Evolutionary conservation across 148 eudicot species (phyloP).

Genomic region (Cornus controversa): DNA sequence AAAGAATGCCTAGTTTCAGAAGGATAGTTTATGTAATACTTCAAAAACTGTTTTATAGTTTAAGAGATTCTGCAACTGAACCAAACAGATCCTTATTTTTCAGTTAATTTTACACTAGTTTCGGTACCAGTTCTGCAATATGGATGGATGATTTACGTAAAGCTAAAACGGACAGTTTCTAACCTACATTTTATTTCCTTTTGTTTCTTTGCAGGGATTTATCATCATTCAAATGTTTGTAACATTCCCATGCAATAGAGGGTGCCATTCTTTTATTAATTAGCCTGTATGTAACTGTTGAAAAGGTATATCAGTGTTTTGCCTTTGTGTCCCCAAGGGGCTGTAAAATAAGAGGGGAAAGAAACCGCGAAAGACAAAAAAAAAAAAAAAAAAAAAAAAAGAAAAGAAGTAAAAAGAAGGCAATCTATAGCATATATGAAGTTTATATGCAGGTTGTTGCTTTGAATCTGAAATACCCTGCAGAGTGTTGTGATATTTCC

Average conservation of each 20-base stretch:
- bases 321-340: constrained; percentile 19
- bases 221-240: constrained; percentile 23
- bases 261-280: constrained; percentile 48
- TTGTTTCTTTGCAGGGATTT: constrained; percentile 25
- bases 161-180: background rate
- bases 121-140: background rate
- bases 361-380: constrained; percentile 3
- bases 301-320: constrained; percentile 17
- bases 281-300: constrained; percentile 34
- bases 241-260: constrained; percentile 19
- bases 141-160: background rate
- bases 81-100: background rate
- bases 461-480: constrained; percentile 2
- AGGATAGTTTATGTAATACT: no score
- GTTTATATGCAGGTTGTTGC: background rate
- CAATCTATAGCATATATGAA: background rate
- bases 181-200: background rate
- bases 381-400: background rate
- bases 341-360: constrained; percentile 34
- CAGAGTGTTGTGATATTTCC: background rate
- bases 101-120: background rate
- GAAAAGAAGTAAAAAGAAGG: background rate
- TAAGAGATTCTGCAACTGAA: no score
- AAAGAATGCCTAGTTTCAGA: no score
- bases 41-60: no score